A percentile compares a stretch with the other conserved stretches of the same genome.
phyloP scores from a whole-genome alignment of 192 early-diverging fungal genomes.

The Gaertneriomyces semiglobifer region DNA sequence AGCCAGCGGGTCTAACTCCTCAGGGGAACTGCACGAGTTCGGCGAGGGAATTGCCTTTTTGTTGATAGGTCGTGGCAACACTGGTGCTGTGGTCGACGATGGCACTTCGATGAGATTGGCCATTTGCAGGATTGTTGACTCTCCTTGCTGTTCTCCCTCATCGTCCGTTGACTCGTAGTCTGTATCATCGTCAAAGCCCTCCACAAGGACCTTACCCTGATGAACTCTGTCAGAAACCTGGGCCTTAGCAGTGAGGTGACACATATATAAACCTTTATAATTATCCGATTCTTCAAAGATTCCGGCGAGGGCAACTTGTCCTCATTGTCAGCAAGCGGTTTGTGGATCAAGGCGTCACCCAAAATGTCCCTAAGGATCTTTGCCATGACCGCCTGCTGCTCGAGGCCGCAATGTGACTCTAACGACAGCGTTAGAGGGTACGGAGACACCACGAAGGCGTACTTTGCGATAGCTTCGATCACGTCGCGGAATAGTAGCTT shows the following conservation, averaged over 20 bases:
- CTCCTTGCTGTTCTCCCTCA: neutral
- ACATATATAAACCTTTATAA: slow-evolving; percentile 62
- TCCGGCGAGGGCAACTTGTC: slow-evolving; percentile 66
- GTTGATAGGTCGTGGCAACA: slow-evolving; percentile 1
- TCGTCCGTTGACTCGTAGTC: slow-evolving; percentile 42
- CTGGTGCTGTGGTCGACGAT: neutral
- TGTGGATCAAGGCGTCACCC: slow-evolving; percentile 63
- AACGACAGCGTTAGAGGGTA: slow-evolving; percentile 84
- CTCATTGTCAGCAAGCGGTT: slow-evolving; percentile 38
- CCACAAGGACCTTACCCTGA: slow-evolving; percentile 27
- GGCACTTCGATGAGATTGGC: slow-evolving; percentile 6
- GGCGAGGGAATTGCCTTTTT: neutral
- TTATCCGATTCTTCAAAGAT: slow-evolving; percentile 63
- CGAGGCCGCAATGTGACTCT: slow-evolving; percentile 74
- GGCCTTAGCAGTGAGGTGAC: no score
- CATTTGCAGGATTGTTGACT: neutral
- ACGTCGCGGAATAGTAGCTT: slow-evolving; percentile 79
- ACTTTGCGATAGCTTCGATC: slow-evolving; percentile 75
- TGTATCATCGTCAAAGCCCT: slow-evolving; percentile 23
- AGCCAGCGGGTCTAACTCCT: neutral
- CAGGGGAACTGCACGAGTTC: neutral
- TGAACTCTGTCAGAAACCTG: no score
- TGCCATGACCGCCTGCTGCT: slow-evolving; percentile 77
- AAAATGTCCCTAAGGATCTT: slow-evolving; percentile 60
- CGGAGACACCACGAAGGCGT: slow-evolving; percentile 78